phyloP scores from a whole-genome alignment of 345 rosid genomes.

The Euphorbia pulcherrima region DNA sequence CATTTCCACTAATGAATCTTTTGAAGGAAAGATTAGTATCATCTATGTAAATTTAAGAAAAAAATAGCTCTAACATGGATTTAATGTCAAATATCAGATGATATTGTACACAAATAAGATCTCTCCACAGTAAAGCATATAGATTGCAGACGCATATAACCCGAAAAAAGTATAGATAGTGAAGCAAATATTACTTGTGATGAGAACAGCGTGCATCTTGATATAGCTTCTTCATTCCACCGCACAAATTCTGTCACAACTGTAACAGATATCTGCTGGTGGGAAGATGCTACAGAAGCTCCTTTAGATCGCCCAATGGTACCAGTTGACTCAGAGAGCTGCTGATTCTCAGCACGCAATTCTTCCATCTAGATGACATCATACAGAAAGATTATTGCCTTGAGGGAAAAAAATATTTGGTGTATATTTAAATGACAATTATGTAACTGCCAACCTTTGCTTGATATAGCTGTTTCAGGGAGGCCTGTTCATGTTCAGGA shows the following conservation, averaged over 20 bases:
- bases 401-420: background rate
- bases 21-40: background rate
- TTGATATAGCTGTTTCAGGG: constrained; percentile 81
- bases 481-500: constrained; percentile 91
- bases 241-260: constrained; percentile 94
- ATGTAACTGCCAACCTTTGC: constrained; percentile 54
- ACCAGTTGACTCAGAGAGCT: constrained; percentile 66
- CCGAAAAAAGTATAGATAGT: no score
- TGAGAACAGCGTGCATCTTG: constrained; percentile 87
- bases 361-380: constrained; percentile 74
- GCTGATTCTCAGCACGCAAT: constrained; percentile 77
- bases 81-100: background rate
- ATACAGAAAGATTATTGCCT: background rate
- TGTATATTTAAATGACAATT: constrained; percentile 15
- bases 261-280: constrained; percentile 91
- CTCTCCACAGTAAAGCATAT: constrained; percentile 7
- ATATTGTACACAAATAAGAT: background rate
- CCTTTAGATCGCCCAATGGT: constrained; percentile 92
- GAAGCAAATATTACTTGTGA: constrained; percentile 59
- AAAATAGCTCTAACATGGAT: background rate
- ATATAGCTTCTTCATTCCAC: constrained; percentile 98
- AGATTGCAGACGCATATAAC: no score
- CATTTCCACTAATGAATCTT: constrained; percentile 5
- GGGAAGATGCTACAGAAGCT: constrained; percentile 73
- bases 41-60: background rate